These are phyloP conservation scores for Aspergillus sclerotiicarbonarius DNA, from an alignment of 495 filamentous ascomycete genomes.

Conservation along the genomic window DNA sequence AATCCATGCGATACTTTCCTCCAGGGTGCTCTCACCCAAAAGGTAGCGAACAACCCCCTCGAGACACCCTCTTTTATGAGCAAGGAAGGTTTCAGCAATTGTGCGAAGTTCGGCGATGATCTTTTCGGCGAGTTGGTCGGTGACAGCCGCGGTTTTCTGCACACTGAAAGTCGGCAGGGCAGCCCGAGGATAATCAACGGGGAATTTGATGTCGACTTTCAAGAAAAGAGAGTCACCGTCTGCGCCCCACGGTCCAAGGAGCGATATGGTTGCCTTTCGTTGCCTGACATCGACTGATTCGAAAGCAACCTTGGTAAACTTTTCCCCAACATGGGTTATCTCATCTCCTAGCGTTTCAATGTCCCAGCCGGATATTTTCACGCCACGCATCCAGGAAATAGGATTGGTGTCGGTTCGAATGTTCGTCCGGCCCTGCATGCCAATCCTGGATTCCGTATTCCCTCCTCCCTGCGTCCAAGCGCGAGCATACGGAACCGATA, in stretches of 20 bases:
- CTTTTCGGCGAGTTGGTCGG: constrained; percentile 62
- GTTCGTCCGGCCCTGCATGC: constrained; percentile 62
- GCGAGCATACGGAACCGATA: constrained; percentile 43
- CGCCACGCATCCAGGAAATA: constrained; percentile 91
- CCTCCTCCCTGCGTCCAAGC: constrained; percentile 43
- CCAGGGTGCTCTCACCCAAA: constrained; percentile 75
- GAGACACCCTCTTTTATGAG: constrained; percentile 71
- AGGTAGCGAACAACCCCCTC: constrained; percentile 81
- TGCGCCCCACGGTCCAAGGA: constrained; percentile 83
- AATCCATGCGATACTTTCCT: constrained; percentile 70
- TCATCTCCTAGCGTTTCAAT: constrained; percentile 82
- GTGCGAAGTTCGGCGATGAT: constrained; percentile 65
- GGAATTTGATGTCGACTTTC: constrained; percentile 78
- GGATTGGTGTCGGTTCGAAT: constrained; percentile 63
- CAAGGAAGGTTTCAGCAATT: constrained; percentile 66
- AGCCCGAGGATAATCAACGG: constrained; percentile 68
- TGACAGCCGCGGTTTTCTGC: constrained; percentile 76
- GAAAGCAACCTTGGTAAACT: constrained; percentile 80
- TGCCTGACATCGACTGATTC: constrained; percentile 80
- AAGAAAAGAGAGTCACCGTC: constrained; percentile 70
- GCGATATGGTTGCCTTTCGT: constrained; percentile 67
- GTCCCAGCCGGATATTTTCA: constrained; percentile 80
- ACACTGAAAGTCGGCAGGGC: constrained; percentile 64
- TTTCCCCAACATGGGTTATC: constrained; percentile 77
- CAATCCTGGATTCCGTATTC: constrained; percentile 52